Conservation (phyloP, 495 filamentous ascomycete species). For the Penicillium crystallinum region DNA sequence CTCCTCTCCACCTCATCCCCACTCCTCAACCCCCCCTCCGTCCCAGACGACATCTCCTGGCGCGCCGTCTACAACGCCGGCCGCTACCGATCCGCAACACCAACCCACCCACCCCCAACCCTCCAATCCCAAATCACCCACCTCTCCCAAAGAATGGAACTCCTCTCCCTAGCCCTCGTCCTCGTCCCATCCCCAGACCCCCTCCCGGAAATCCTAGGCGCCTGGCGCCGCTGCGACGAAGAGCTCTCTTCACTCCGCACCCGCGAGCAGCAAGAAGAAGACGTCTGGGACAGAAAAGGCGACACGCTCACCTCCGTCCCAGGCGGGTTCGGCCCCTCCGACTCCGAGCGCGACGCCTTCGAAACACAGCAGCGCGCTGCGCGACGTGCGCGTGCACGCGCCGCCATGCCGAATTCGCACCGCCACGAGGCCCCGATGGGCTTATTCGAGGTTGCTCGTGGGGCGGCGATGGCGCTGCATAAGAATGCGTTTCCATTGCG, state of each 20-base stretch:
- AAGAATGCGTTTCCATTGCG: slow-evolving; percentile 56
- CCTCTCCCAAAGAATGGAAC: slow-evolving; percentile 75
- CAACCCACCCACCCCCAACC: slow-evolving; percentile 19
- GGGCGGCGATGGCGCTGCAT: slow-evolving; percentile 69
- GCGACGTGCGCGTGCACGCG: slow-evolving; percentile 34
- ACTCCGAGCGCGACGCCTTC: slow-evolving; percentile 43
- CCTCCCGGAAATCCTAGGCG: slow-evolving; percentile 77
- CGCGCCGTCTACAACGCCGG: slow-evolving; percentile 86
- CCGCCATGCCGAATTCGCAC: slow-evolving; percentile 25
- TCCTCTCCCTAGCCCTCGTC: slow-evolving; percentile 76
- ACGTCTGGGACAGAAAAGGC: slow-evolving; percentile 64
- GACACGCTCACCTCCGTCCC: slow-evolving; percentile 55
- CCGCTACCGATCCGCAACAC: slow-evolving; percentile 56
- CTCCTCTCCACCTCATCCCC: slow-evolving; percentile 27
- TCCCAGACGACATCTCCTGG: slow-evolving; percentile 80
- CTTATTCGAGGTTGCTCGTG: slow-evolving; percentile 85
- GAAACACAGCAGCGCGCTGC: slow-evolving; percentile 39
- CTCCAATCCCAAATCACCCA: slow-evolving; percentile 37
- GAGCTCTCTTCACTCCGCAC: slow-evolving; percentile 66
- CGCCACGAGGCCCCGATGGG: slow-evolving; percentile 85
- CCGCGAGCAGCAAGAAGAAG: slow-evolving; percentile 68
- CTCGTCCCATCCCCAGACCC: slow-evolving; percentile 68
- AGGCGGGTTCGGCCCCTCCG: slow-evolving; percentile 54
- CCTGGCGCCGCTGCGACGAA: slow-evolving; percentile 83
- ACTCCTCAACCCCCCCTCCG: slow-evolving; percentile 20